phyloP scores from a whole-genome alignment of 768 basidiomycete genomes.

The Termitomyces sp. region DNA sequence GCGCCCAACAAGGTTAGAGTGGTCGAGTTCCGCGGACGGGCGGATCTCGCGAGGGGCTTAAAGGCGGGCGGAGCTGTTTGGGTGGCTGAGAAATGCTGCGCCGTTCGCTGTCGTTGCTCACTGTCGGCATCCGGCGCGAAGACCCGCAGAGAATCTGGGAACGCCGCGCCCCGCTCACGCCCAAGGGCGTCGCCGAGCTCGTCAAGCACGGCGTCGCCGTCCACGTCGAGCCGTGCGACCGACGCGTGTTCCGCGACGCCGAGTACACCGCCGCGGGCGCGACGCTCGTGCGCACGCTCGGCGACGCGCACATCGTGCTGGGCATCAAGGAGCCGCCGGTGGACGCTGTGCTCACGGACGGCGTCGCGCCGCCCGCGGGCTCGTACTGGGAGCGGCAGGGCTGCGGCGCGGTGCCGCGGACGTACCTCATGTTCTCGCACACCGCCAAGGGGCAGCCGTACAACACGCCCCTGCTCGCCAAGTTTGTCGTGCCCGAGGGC shows the following conservation, averaged over 20 bases:
- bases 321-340: slow-evolving; percentile 76
- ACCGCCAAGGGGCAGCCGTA: slow-evolving; percentile 85
- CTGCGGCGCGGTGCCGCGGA: slow-evolving; percentile 34
- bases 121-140: neutral
- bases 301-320: slow-evolving; percentile 65
- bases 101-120: neutral
- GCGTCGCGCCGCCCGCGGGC: slow-evolving; percentile 20
- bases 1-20: too few relatives aligned
- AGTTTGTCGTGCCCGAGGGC: slow-evolving; percentile 38
- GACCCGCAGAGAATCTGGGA: neutral
- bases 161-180: neutral
- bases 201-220: neutral
- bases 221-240: slow-evolving; percentile 2
- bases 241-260: slow-evolving; percentile 61
- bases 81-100: neutral
- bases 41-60: too few relatives aligned
- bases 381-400: neutral
- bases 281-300: slow-evolving; percentile 30
- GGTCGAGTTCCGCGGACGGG: too few relatives aligned
- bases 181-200: neutral
- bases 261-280: slow-evolving; percentile 71
- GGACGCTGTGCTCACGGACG: slow-evolving; percentile 50
- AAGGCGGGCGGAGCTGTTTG: too few relatives aligned
- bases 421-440: slow-evolving; percentile 90
- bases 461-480: slow-evolving; percentile 72